These are phyloP conservation scores for Aquilaria malaccensis DNA, from an alignment of 345 rosid species.

Conservation along the genomic window DNA sequence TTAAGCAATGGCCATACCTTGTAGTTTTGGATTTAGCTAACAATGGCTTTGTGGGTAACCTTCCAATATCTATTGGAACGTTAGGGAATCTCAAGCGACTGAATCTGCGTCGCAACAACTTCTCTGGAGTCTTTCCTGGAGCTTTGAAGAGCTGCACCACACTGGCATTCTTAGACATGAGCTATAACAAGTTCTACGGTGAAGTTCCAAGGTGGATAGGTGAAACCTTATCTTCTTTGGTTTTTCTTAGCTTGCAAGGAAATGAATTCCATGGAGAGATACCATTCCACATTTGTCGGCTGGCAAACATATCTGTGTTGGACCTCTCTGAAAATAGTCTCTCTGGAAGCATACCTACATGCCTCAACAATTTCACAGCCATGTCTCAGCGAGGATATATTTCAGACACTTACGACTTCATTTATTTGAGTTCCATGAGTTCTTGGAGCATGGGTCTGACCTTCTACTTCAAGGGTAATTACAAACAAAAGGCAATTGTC, in stretches of 20 bases:
- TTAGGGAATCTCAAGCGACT: slow-evolving; percentile 11
- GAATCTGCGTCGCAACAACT: slow-evolving; percentile 12
- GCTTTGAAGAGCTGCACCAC: slow-evolving; percentile 7
- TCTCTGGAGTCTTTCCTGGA: slow-evolving; percentile 14
- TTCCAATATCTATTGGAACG: slow-evolving; percentile 14
- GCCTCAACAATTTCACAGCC: neutral
- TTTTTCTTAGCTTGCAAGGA: neutral
- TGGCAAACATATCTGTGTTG: neutral
- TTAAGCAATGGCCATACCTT: slow-evolving; percentile 6
- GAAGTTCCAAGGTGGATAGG: slow-evolving; percentile 20
- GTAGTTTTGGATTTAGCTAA: slow-evolving; percentile 11
- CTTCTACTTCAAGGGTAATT: neutral
- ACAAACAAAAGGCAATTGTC: neutral
- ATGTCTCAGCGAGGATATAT: neutral
- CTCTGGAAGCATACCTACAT: neutral
- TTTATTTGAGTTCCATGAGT: neutral
- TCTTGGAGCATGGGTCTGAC: no score
- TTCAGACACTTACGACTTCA: neutral
- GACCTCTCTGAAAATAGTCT: slow-evolving; percentile 1
- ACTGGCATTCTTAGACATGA: slow-evolving; percentile 13
- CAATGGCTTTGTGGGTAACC: slow-evolving; percentile 16
- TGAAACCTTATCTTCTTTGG: neutral
- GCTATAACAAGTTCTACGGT: slow-evolving; percentile 14
- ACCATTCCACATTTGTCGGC: neutral
- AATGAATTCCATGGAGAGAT: neutral